Conservation (phyloP, 352 stramenopile genomes). For the Globisporangium mamillatum region DNA sequence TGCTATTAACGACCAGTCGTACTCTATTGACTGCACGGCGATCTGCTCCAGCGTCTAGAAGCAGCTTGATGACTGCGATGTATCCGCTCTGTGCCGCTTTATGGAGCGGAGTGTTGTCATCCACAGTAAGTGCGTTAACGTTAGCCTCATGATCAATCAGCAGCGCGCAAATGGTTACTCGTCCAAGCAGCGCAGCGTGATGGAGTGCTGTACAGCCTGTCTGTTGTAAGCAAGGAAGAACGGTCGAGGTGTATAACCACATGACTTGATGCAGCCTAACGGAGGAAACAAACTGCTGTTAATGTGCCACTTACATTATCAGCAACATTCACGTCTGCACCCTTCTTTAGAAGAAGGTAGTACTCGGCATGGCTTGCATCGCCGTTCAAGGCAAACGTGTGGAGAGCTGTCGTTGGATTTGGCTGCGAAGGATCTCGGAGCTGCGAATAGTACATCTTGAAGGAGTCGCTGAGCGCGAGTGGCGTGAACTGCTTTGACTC, state of each 20-base stretch:
- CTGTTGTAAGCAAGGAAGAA: conserved; percentile 13
- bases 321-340: conserved; percentile 1
- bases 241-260: not conserved
- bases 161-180: conserved; percentile 25
- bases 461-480: conserved; percentile 27
- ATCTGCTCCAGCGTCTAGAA: conserved; percentile 25
- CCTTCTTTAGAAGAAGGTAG: conserved; percentile 18
- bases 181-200: conserved; percentile 36
- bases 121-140: conserved; percentile 16
- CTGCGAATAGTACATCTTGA: conserved; percentile 31
- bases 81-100: conserved; percentile 39
- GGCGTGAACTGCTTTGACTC: not conserved
- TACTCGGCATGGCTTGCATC: conserved; percentile 15
- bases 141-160: conserved; percentile 24
- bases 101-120: conserved; percentile 30
- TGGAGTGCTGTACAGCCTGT: conserved; percentile 29
- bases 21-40: conserved; percentile 23
- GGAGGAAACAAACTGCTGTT: not conserved
- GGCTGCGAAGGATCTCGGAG: conserved; percentile 20
- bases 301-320: conserved; percentile 25
- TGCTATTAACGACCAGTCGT: not conserved
- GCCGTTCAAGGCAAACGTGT: conserved; percentile 31
- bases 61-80: conserved; percentile 18
- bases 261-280: not conserved
- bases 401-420: conserved; percentile 26